phyloP scores from a whole-genome alignment of 305 asterid genomes.

The Rubia peregrina region DNA sequence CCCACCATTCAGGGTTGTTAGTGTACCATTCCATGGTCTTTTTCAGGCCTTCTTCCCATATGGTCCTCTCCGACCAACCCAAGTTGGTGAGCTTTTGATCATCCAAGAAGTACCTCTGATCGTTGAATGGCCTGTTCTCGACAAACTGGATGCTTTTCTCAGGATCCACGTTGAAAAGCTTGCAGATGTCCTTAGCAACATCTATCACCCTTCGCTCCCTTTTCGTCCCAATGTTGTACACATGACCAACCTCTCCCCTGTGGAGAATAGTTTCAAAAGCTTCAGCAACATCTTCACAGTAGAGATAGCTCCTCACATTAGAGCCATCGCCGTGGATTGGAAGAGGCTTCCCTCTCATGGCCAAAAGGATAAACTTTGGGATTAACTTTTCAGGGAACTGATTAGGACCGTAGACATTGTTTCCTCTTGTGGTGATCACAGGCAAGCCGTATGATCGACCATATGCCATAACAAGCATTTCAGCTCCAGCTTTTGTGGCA shows the following conservation, averaged over 20 bases:
- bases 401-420: conserved; percentile 84
- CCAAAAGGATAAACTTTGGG: conserved; percentile 82
- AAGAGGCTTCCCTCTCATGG: conserved; percentile 73
- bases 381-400: conserved; percentile 87
- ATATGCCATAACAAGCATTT: conserved; percentile 85
- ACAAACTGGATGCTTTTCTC: conserved; percentile 65
- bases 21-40: conserved; percentile 86
- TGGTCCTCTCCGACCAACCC: conserved; percentile 82
- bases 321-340: conserved; percentile 95
- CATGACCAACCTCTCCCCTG: conserved; percentile 88
- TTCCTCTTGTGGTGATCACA: conserved; percentile 79
- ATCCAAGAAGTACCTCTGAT: conserved; percentile 86
- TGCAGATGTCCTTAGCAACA: conserved; percentile 77
- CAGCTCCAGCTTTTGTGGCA: conserved; percentile 84
- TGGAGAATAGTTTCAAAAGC: conserved; percentile 85
- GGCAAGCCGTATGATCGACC: conserved; percentile 77
- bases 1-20: conserved; percentile 87
- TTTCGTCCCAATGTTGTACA: conserved; percentile 84
- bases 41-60: conserved; percentile 79
- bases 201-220: conserved; percentile 84
- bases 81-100: conserved; percentile 69
- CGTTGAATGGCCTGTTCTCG: conserved; percentile 84
- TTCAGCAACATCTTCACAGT: conserved; percentile 94
- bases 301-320: conserved; percentile 82
- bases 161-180: conserved; percentile 65